phyloP scores from a whole-genome alignment of 2,329 filamentous ascomycete genomes.

The Thelonectria rubi region DNA sequence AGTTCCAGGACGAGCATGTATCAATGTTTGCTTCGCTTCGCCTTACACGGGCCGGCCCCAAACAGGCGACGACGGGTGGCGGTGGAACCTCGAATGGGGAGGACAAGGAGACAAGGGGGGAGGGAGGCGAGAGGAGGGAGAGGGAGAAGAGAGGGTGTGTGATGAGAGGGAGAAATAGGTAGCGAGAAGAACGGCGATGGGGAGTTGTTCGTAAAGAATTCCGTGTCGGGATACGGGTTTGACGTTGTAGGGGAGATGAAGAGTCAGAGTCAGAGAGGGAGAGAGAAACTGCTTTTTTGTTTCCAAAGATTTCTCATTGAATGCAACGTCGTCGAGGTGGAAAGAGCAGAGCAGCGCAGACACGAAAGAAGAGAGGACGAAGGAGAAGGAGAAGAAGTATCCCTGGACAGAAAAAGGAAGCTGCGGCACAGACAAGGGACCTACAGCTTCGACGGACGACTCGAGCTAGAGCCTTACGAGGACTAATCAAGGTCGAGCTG shows the following conservation, averaged over 20 bases:
- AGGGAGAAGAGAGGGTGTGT: neutral
- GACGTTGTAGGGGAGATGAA: slow-evolving; percentile 12
- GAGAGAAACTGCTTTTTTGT: slow-evolving; percentile 1
- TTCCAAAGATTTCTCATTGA: neutral
- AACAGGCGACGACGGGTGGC: slow-evolving; percentile 40
- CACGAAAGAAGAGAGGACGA: neutral
- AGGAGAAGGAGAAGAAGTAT: too few species aligned
- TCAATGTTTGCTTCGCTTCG: slow-evolving; percentile 43
- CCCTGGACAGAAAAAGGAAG: neutral
- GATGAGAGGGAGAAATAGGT: slow-evolving; percentile 3
- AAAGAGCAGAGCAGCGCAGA: neutral
- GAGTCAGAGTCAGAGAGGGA: slow-evolving; percentile 9
- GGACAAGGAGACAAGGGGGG: slow-evolving; percentile 34
- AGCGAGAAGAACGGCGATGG: neutral
- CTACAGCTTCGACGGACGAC: neutral
- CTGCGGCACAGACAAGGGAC: neutral
- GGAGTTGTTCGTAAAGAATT: slow-evolving; percentile 18
- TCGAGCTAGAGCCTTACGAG: too few species aligned
- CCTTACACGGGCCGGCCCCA: slow-evolving; percentile 39
- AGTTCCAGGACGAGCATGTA: slow-evolving; percentile 27
- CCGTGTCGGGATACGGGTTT: slow-evolving; percentile 17
- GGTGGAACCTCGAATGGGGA: slow-evolving; percentile 38
- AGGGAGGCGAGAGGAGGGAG: slow-evolving; percentile 14
- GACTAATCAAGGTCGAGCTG: neutral
- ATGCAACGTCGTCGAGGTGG: neutral